Evolutionary conservation across 768 basidiomycete genomes (phyloP), one percentile per base, ranked within the genome.

Genomic region (Mycena vitilis): DNA sequence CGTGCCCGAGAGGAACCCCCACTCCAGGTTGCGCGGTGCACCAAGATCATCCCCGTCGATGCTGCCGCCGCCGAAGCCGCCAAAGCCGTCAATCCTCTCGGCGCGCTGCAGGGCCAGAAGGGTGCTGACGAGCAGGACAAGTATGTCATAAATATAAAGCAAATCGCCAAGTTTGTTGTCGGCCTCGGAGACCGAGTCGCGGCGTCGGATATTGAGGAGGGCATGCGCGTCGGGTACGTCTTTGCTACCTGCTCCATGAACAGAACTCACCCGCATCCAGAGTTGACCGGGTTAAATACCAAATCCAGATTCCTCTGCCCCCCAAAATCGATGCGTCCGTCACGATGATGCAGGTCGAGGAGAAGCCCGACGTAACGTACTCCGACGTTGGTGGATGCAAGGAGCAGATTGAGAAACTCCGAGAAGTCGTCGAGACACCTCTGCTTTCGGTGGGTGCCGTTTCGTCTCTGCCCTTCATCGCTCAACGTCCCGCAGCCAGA

Each of bases 301-400:
- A 99, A 78, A 99, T 99, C 68, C 95, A 98, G 82, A 99, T 99
- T 71, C 98, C 98, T 25, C 81, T 99, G 13, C 98, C 98, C 45
- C 97, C 98, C 25, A 99, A 98, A 84, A 99, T 99, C 72, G 98
- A 99, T 78, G 95, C 98, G 5, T 97, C 96, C 0, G 98, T 99
- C 1, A 99, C 98, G 15, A 98, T 99, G 97, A 99, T 99, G 98
- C 95, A 97, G 81, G 97, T 98, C 23, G 97, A 98, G 78, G 97
- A 98, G 82, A 96, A 98, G 78, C 96, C 97, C 0, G 96, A 98
- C 74, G 95, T 98, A 45, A 98, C 97, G 3, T 99, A 99, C 78
- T 96, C 95, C 4, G 98, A 99, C 75, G 88, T 99, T 63, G 98
- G 98, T 69, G 98, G 98, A 6, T 99, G 98, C 82, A 99, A 99